These are phyloP conservation scores for Haberlea rhodopensis DNA, from an alignment of 257 asterid genomes.

Conservation along the genomic window DNA sequence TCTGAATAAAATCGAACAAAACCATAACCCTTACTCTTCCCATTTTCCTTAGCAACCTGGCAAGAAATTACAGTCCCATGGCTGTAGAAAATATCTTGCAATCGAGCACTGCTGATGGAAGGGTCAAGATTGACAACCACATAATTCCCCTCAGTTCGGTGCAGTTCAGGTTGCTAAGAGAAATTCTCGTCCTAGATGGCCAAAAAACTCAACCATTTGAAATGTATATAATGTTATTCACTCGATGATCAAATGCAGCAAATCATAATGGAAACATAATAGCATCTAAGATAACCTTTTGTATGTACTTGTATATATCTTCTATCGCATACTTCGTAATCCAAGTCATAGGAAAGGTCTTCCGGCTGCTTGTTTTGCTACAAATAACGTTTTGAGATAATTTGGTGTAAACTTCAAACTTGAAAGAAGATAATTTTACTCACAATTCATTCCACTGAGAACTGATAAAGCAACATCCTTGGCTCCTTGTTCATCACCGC, in stretches of 20 bases:
- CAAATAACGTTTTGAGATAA: slow-evolving; percentile 22
- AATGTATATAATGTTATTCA: too few relatives aligned
- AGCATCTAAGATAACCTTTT: slow-evolving; percentile 46
- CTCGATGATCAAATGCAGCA: slow-evolving; percentile 1
- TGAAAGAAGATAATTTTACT: slow-evolving; percentile 23
- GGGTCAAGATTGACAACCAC: too few relatives aligned
- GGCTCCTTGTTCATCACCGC: slow-evolving; percentile 86
- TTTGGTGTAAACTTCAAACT: not conserved
- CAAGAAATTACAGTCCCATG: too few relatives aligned
- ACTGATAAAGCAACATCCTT: slow-evolving; percentile 87
- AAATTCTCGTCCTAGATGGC: too few relatives aligned
- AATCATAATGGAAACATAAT: not conserved
- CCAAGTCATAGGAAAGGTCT: slow-evolving; percentile 93
- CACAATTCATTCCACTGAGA: slow-evolving; percentile 80
- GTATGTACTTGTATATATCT: slow-evolving; percentile 71
- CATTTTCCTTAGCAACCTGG: too few relatives aligned
- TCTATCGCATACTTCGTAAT: slow-evolving; percentile 82
- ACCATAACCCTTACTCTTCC: too few relatives aligned
- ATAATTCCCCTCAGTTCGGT: too few relatives aligned
- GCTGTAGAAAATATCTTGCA: too few relatives aligned
- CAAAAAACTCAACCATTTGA: too few relatives aligned
- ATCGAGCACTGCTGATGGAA: too few relatives aligned
- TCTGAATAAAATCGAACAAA: too few relatives aligned
- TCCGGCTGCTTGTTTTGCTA: slow-evolving; percentile 98
- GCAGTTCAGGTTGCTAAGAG: too few relatives aligned